Evolutionary conservation across 139 green algal genomes (phyloP), one percentile per base, ranked within the genome.

Genomic region (Parachlorella kessleri): DNA sequence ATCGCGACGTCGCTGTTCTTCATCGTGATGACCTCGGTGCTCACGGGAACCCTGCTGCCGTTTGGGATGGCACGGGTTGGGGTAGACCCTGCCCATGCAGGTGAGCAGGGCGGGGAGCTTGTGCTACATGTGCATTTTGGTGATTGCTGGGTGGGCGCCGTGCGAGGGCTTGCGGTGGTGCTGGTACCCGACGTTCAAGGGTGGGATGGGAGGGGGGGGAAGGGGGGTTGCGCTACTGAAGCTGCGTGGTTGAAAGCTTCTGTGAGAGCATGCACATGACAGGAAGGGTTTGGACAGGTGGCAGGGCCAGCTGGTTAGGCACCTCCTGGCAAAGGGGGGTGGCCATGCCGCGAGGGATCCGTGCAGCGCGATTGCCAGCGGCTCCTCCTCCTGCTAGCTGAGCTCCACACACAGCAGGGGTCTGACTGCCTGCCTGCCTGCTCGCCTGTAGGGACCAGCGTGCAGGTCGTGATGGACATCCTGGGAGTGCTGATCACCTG

Each of bases 391-490:
- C n/a, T n/a, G n/a, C n/a, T n/a, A n/a, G 48, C 48, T 18, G 48
- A 28, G 48, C 48, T 59, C 14, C 48, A 59, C 48, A 59, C 14
- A 28, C 48, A 59, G 48, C 48, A 14, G 0, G 48, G 48, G 48
- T 14, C 48, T 59, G 48, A 14, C 48, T 59, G 48, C 48, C 48
- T 18, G 14, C 48, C 48, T 59, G 48, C 48, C 48, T 59, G 48
- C 48, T 59, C 48, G 14, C 48, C 14, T 59, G 48, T 1, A 4
- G 93, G 94, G 6, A 97, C 91, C 0, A 92, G 77, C 68, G 94
- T 98, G 24, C 89, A 97, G 85, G 94, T 97, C 6, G 28, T 96
- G 7, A 97, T 97, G 93, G 94, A 98, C 77, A 86, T 95, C 14
- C 73, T 91, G 37, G 94, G 94, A 1, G 91, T 96, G n/a, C 67